Evolutionary conservation across 805 yeast genomes (phyloP).

Genomic region (Brettanomyces nanus): DNA sequence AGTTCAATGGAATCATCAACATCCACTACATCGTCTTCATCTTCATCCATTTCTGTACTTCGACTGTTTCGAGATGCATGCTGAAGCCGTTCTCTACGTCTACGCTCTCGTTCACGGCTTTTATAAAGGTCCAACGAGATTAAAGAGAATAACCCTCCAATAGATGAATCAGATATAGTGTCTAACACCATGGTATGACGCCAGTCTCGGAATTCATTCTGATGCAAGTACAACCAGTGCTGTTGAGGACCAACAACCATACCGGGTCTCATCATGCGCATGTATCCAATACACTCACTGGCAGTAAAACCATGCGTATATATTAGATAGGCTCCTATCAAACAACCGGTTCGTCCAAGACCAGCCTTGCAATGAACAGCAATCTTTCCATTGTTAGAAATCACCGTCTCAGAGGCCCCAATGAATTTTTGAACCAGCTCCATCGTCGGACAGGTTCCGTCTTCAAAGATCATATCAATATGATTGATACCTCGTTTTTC

Average conservation of each 20-base stretch:
- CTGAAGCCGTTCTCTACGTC: neutral
- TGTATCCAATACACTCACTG: constrained; percentile 89
- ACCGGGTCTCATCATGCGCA: constrained; percentile 95
- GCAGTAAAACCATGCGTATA: constrained; percentile 97
- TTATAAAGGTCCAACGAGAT: constrained; percentile 56
- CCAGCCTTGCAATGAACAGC: constrained; percentile 99
- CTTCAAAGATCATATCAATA: constrained; percentile 93
- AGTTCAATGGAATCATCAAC: constrained; percentile 14
- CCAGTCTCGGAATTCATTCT: constrained; percentile 95
- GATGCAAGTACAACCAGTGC: constrained; percentile 96
- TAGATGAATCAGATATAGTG: constrained; percentile 51
- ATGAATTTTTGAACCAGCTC: constrained; percentile 86
- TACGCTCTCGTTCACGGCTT: constrained; percentile 30
- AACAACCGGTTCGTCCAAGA: constrained; percentile 93
- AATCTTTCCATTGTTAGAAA: constrained; percentile 79
- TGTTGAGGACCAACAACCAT: constrained; percentile 99
- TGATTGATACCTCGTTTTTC: constrained; percentile 79
- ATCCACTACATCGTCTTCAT: constrained; percentile 12
- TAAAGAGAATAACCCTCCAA: constrained; percentile 61
- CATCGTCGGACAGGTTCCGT: constrained; percentile 96
- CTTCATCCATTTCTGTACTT: constrained; percentile 18
- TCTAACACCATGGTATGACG: constrained; percentile 82
- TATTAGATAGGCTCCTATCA: constrained; percentile 93
- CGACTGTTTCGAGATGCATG: constrained; percentile 18
- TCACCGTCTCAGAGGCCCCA: constrained; percentile 90